A percentile compares a stretch with the other conserved stretches of the same genome.
Evolutionary conservation across 208 protist genomes (phyloP).

Genomic region (Vickermania ingenoplastis): DNA sequence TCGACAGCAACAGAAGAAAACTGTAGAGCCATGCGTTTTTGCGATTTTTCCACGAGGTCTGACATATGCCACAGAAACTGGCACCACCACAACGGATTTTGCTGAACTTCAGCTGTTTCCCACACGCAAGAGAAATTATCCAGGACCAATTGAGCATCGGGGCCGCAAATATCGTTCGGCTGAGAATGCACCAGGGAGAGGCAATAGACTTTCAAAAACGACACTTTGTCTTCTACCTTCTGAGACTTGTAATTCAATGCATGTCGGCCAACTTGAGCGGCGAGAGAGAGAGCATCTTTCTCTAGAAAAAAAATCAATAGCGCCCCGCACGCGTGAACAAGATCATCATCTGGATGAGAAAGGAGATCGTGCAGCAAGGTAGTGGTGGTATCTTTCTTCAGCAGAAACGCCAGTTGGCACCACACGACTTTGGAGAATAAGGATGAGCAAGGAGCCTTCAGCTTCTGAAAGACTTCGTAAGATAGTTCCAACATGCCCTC

Average conservation of each 20-base stretch:
- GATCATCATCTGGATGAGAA: neutral
- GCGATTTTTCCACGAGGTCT: slow-evolving; percentile 7
- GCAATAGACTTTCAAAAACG: slow-evolving; percentile 21
- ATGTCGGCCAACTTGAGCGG: slow-evolving; percentile 2
- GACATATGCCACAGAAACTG: slow-evolving; percentile 20
- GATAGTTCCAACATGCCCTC: neutral
- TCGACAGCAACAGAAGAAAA: no score
- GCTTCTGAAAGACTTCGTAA: neutral
- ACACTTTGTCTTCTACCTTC: slow-evolving; percentile 1
- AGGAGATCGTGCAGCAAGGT: neutral
- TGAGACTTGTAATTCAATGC: slow-evolving; percentile 5
- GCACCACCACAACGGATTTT: slow-evolving; percentile 21
- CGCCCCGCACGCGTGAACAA: slow-evolving; percentile 1
- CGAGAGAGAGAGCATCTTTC: neutral
- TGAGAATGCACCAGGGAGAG: slow-evolving; percentile 9
- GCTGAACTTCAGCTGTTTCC: neutral
- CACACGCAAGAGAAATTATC: no score
- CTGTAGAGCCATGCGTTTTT: no score
- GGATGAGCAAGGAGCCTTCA: neutral
- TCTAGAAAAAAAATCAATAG: slow-evolving; percentile 17
- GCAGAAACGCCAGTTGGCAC: neutral
- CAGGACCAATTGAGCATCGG: no score
- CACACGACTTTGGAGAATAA: neutral
- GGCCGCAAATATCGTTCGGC: no score
- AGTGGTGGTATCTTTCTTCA: neutral